These are phyloP conservation scores for Lantana camara DNA, from an alignment of 257 asterid genomes.

Conservation along the genomic window DNA sequence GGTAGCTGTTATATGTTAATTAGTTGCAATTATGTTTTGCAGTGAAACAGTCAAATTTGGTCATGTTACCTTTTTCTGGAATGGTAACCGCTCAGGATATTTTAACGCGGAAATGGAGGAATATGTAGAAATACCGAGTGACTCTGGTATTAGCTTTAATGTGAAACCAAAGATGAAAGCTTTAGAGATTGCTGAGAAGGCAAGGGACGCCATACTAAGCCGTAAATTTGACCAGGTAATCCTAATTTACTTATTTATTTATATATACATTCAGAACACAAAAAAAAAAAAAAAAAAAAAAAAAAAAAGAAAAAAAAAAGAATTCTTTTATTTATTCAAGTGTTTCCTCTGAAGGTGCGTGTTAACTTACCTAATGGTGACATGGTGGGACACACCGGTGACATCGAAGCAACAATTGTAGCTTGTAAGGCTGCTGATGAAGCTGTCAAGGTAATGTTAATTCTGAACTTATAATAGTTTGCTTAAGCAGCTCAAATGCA, in stretches of 20 bases:
- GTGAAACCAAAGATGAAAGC: slow-evolving; percentile 98
- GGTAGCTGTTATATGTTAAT: neutral
- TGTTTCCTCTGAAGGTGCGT: slow-evolving; percentile 54
- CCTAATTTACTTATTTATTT: too few species aligned
- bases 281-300: too few species aligned
- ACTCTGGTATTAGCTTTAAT: slow-evolving; percentile 83
- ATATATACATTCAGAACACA: too few species aligned
- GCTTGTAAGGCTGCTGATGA: slow-evolving; percentile 96
- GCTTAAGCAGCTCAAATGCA: neutral
- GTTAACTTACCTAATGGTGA: slow-evolving; percentile 89
- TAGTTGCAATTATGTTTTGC: slow-evolving; percentile 29
- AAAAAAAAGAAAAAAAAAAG: too few species aligned
- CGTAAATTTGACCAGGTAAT: slow-evolving; percentile 90
- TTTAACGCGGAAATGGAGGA: slow-evolving; percentile 75
- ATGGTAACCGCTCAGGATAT: slow-evolving; percentile 95
- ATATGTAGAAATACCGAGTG: slow-evolving; percentile 94
- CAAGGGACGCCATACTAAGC: slow-evolving; percentile 90
- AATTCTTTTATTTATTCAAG: too few species aligned
- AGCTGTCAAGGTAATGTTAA: slow-evolving; percentile 80
- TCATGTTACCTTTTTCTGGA: slow-evolving; percentile 98
- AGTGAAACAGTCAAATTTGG: slow-evolving; percentile 98
- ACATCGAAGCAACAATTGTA: slow-evolving; percentile 84
- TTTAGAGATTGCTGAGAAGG: slow-evolving; percentile 87
- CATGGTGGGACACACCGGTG: slow-evolving; percentile 99
- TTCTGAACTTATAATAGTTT: neutral